Conservation (phyloP, 805 yeast genomes). For the Komagataella populi region DNA sequence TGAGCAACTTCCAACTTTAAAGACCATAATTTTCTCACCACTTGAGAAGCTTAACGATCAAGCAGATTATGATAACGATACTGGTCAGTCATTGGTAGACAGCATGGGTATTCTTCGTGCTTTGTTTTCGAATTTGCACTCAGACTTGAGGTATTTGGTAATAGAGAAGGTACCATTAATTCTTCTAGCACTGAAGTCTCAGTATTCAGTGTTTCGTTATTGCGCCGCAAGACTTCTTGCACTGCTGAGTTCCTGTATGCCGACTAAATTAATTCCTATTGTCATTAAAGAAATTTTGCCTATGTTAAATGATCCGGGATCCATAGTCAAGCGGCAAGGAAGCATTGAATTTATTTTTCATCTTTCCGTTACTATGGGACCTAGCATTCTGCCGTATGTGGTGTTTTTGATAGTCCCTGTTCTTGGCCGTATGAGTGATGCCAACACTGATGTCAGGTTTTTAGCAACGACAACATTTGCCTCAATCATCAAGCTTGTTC, state of each 20-base stretch:
- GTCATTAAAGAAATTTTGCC: conserved; percentile 73
- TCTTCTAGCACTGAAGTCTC: conserved; percentile 42
- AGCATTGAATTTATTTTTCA: conserved; percentile 87
- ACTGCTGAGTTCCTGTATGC: conserved; percentile 54
- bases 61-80: conserved; percentile 21
- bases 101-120: conserved; percentile 74
- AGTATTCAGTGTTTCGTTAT: conserved; percentile 75
- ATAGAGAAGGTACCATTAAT: conserved; percentile 38
- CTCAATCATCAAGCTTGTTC: conserved; percentile 85
- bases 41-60: conserved; percentile 20
- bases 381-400: conserved; percentile 82
- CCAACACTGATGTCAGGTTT: conserved; percentile 76
- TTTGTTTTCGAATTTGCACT: conserved; percentile 46
- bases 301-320: conserved; percentile 63
- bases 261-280: conserved; percentile 61
- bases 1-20: conserved; percentile 49
- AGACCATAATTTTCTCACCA: conserved; percentile 53
- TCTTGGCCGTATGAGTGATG: conserved; percentile 94
- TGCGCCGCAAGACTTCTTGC: conserved; percentile 87
- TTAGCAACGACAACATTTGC: conserved; percentile 96
- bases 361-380: conserved; percentile 72
- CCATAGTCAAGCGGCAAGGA: conserved; percentile 72
- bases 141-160: conserved; percentile 33
- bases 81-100: conserved; percentile 77
- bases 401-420: conserved; percentile 94